Percentiles rank a stretch among this genome's conserved stretches.
Conservation (phyloP, 176 grass and related monocot genomes). For the Ananas comosus region DNA sequence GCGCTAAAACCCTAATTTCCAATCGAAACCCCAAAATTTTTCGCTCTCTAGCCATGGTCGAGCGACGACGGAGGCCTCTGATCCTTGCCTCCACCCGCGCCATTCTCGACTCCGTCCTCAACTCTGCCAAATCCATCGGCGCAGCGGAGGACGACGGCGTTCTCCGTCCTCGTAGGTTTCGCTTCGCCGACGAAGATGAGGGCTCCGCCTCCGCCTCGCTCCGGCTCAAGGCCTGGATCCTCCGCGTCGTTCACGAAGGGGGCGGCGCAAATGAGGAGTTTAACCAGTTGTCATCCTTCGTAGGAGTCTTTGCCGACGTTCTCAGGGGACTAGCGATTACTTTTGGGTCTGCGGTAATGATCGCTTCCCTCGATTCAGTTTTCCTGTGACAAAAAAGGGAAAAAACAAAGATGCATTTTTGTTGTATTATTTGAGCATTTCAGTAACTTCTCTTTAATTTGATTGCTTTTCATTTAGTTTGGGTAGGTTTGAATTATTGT, state of each 20-base stretch:
- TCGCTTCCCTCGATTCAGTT: background rate
- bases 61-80: constrained; percentile 57
- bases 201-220: constrained; percentile 23
- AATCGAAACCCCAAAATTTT: background rate
- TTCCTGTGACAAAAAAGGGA: background rate
- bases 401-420: background rate
- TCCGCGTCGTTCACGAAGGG: constrained; percentile 33
- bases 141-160: background rate
- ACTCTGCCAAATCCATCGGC: constrained; percentile 21
- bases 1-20: background rate
- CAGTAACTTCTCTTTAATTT: background rate
- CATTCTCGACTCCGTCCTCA: constrained; percentile 59
- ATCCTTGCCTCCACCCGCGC: constrained; percentile 67
- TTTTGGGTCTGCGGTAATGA: constrained; percentile 58
- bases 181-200: background rate
- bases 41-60: constrained; percentile 35
- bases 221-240: constrained; percentile 49
- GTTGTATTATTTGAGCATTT: background rate
- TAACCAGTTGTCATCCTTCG: constrained; percentile 44
- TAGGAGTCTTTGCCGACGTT: constrained; percentile 32
- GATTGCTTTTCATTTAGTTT: background rate
- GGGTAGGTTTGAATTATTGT: background rate
- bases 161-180: background rate
- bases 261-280: constrained; percentile 26
- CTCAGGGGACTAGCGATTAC: constrained; percentile 57